Conservation (phyloP, 352 stramenopile genomes). For the Plasmopara halstedii region DNA sequence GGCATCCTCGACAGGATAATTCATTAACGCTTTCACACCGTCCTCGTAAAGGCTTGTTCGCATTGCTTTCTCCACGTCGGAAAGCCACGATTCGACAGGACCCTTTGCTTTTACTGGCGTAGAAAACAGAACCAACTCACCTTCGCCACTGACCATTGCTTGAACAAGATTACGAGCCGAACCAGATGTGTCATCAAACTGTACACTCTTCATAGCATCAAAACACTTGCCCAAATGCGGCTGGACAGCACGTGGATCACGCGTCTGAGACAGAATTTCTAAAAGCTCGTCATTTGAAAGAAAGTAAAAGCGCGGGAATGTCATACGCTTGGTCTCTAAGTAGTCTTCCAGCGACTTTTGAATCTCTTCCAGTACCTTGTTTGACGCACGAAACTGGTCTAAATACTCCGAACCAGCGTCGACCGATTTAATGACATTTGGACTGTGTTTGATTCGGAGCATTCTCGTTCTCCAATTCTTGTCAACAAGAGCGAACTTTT, state of each 20-base stretch:
- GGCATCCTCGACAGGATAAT: slow-evolving; percentile 82
- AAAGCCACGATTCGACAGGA: slow-evolving; percentile 82
- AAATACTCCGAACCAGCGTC: slow-evolving; percentile 65
- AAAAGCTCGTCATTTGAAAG: slow-evolving; percentile 89
- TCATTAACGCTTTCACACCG: slow-evolving; percentile 69
- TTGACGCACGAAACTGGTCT: slow-evolving; percentile 80
- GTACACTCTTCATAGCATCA: slow-evolving; percentile 89
- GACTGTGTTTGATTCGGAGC: slow-evolving; percentile 66
- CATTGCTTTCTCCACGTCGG: slow-evolving; percentile 86
- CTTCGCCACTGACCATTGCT: slow-evolving; percentile 81
- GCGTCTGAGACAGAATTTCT: slow-evolving; percentile 87
- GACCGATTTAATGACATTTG: slow-evolving; percentile 69
- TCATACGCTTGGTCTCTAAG: slow-evolving; percentile 89
- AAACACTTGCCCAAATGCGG: slow-evolving; percentile 90
- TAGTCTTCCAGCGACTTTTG: slow-evolving; percentile 91
- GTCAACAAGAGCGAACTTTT: slow-evolving; percentile 81
- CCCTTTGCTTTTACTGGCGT: slow-evolving; percentile 71
- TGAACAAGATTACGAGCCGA: slow-evolving; percentile 49
- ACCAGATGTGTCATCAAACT: slow-evolving; percentile 53
- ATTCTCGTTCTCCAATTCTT: slow-evolving; percentile 85
- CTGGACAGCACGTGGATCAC: slow-evolving; percentile 84
- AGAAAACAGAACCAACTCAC: slow-evolving; percentile 78
- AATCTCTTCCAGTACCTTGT: slow-evolving; percentile 85
- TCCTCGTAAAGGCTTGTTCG: slow-evolving; percentile 80
- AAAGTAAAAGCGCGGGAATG: slow-evolving; percentile 90